Conservation (phyloP, 2,329 filamentous ascomycete species). For the Colletotrichum sp. region DNA sequence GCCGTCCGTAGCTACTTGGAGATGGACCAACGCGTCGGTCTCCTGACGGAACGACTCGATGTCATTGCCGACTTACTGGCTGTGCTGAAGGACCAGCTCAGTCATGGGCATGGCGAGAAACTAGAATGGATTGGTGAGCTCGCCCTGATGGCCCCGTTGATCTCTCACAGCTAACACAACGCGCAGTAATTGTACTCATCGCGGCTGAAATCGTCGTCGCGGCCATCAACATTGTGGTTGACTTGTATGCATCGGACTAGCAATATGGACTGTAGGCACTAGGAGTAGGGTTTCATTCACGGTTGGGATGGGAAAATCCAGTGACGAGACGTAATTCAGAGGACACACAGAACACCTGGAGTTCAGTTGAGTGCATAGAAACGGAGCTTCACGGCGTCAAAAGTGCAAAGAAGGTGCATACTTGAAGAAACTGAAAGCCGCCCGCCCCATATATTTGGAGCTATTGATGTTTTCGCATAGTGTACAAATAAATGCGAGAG, state of each 20-base stretch:
- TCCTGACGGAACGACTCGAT: slow-evolving; percentile 87
- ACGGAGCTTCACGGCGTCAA: slow-evolving; percentile 10
- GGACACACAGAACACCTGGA: slow-evolving; percentile 13
- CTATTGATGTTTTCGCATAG: slow-evolving; percentile 1
- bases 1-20: slow-evolving; percentile 95
- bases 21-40: slow-evolving; percentile 92
- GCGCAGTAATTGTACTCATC: slow-evolving; percentile 87
- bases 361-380: slow-evolving; percentile 5
- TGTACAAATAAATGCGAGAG: slow-evolving; percentile 10
- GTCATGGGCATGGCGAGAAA: slow-evolving; percentile 89
- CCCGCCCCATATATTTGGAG: not conserved
- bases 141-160: not conserved
- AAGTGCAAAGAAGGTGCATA: not conserved
- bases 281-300: not conserved
- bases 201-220: slow-evolving; percentile 94
- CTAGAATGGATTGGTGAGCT: slow-evolving; percentile 85
- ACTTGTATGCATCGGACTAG: slow-evolving; percentile 70
- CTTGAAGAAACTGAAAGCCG: not conserved
- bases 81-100: slow-evolving; percentile 93
- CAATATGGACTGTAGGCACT: not conserved
- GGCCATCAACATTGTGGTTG: slow-evolving; percentile 92
- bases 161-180: slow-evolving; percentile 19
- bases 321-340: not conserved
- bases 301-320: not conserved
- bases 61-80: slow-evolving; percentile 94